Evolutionary conservation across 1,139 yeast species (phyloP).

Genomic region (Taphrina communis): DNA sequence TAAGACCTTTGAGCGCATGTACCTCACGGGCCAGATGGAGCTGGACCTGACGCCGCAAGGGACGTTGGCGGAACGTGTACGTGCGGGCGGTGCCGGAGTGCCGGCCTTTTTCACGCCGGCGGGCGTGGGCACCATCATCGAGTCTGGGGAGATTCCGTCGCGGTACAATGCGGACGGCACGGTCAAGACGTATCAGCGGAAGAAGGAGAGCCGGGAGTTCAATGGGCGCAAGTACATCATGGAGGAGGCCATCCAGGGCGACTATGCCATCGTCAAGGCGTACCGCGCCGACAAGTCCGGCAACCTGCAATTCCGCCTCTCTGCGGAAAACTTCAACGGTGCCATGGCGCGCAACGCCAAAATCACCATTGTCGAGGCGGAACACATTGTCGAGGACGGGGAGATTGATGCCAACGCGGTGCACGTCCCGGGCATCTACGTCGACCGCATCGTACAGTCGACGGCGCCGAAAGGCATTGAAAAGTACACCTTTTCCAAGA

Average conservation of each 20-base stretch:
- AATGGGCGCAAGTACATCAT: constrained; percentile 56
- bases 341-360: constrained; percentile 59
- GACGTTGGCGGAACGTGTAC: constrained; percentile 58
- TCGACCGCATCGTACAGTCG: constrained; percentile 55
- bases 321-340: constrained; percentile 59
- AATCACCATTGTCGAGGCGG: constrained; percentile 60
- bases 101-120: constrained; percentile 61
- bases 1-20: constrained; percentile 56
- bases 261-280: constrained; percentile 59
- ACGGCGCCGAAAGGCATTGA: constrained; percentile 58
- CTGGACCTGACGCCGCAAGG: constrained; percentile 61
- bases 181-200: constrained; percentile 53
- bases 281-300: constrained; percentile 59
- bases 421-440: constrained; percentile 59
- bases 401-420: constrained; percentile 58
- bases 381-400: constrained; percentile 59
- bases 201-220: constrained; percentile 57
- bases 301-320: constrained; percentile 58
- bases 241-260: constrained; percentile 58
- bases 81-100: constrained; percentile 62
- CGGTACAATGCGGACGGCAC: constrained; percentile 53
- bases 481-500: constrained; percentile 43
- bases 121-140: constrained; percentile 61
- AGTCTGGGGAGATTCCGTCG: constrained; percentile 59
- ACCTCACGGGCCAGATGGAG: constrained; percentile 57